Evolutionary conservation across 2,329 filamentous ascomycete species (phyloP).

Genomic region (Ophiostoma perfectum): DNA sequence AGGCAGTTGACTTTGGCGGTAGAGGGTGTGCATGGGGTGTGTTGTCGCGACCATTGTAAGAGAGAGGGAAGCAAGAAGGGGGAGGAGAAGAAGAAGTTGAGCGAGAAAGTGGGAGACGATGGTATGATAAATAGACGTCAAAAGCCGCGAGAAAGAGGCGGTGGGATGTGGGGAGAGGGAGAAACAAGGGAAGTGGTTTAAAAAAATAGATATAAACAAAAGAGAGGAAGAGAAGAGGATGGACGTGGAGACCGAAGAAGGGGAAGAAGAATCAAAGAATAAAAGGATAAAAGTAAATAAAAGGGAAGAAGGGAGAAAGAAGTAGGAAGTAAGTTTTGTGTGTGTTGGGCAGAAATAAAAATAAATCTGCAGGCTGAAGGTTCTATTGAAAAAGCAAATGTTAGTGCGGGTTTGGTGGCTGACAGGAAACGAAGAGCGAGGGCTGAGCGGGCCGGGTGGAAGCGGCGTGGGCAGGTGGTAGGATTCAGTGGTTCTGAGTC

Average conservation of each 20-base stretch:
- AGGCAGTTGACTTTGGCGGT: conserved; percentile 45
- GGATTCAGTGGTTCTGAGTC: background rate
- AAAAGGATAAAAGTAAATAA: background rate
- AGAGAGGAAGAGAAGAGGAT: background rate
- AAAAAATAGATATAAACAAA: conserved; percentile 11
- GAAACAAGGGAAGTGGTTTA: background rate
- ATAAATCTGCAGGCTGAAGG: conserved; percentile 13
- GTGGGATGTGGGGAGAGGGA: conserved; percentile 7
- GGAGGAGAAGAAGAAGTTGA: background rate
- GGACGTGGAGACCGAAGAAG: background rate
- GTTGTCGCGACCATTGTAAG: conserved; percentile 47
- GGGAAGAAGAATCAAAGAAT: background rate
- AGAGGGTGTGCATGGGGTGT: conserved; percentile 49
- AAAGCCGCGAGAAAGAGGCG: conserved; percentile 2
- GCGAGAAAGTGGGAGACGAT: conserved; percentile 1
- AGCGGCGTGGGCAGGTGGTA: conserved; percentile 14
- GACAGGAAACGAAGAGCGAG: conserved; percentile 19
- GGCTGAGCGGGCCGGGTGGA: conserved; percentile 25
- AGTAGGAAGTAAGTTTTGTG: background rate
- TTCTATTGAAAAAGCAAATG: conserved; percentile 23
- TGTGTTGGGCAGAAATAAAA: conserved; percentile 25
- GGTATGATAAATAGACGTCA: conserved; percentile 8
- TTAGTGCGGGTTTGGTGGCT: conserved; percentile 24
- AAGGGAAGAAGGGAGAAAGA: background rate
- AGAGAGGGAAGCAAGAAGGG: background rate